Percentiles rank a stretch among this genome's conserved stretches.
Conservation (phyloP, 257 asterid genomes). For the Apocynum venetum region DNA sequence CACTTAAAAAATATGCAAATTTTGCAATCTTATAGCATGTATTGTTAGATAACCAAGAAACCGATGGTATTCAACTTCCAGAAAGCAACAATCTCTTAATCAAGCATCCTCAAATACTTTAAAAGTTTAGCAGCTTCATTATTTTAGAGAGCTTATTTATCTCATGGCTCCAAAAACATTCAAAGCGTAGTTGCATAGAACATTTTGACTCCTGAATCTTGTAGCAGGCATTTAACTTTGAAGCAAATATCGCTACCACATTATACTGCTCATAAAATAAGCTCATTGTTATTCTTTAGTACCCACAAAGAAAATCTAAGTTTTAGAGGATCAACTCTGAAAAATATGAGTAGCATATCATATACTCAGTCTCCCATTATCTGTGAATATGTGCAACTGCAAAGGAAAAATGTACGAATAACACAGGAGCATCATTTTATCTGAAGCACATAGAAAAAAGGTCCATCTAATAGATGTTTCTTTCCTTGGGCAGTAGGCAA, state of each 20-base stretch:
- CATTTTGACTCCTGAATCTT: not conserved
- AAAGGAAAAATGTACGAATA: not conserved
- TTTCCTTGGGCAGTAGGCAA: not conserved
- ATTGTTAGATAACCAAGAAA: not conserved
- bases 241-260: not conserved
- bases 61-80: not conserved
- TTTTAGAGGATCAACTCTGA: not conserved
- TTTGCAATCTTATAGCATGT: not conserved
- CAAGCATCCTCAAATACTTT: not conserved
- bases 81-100: not conserved
- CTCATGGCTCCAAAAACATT: not conserved
- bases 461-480: not conserved
- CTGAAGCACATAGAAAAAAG: not conserved
- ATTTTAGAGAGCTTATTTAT: not conserved
- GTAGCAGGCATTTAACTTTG: not conserved
- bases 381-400: not conserved
- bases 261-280: too few species aligned
- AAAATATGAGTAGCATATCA: not conserved
- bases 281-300: too few species aligned
- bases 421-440: not conserved
- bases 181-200: not conserved
- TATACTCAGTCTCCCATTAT: not conserved
- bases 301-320: too few species aligned
- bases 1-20: not conserved
- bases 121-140: not conserved